Evolutionary conservation across 805 yeast genomes (phyloP), one percentile per base, ranked within the genome.

Genomic region (Saturnispora zaruensis): DNA sequence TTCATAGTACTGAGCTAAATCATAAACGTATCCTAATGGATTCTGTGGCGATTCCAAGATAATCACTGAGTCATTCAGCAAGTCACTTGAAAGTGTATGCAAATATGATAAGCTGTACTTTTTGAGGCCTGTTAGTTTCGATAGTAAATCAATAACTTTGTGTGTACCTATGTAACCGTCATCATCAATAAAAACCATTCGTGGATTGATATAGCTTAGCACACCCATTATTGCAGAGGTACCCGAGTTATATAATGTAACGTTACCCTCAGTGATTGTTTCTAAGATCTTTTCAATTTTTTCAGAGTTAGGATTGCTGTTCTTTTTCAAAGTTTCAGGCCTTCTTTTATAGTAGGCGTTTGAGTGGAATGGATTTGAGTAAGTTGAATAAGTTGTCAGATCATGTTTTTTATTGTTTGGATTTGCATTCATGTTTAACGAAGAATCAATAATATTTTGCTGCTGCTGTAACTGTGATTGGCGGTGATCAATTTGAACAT

Each of bases 41-140:
- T 77, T 77, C 60, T 76, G 73, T 8, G 81, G 81, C 3, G 81
- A 71, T 60, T 77, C 81, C 33, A 77, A 60, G 41, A 75, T 69
- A 42, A 77, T 67, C 7, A 77, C 66, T 46, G 77, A 78, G 8
- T 74, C 74, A 34, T 66, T 59, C 1, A 59, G 58, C 38, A 75
- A 59, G 38, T 61, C 54, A 32, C 59, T 62, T 41, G 64, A 68
- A 18, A 61, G 58, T 6, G 61, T 59, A 28, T 60, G 62, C 40
- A 66, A 69, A n/a, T 62, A 60, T 6, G 59, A 59, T n/a, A 72
- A 56, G 1, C 69, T 58, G 13, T 66, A 57, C 48, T 69, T 69
- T 45, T 69, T 59, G 45, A 73, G 56, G 2, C 73, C 73, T 8
- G 75, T 65, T 36, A 72, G 63, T 47, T 76, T 67, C 2, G 70